Conservation (phyloP, 805 yeast species). For the Wickerhamiella kurtzmanii region DNA sequence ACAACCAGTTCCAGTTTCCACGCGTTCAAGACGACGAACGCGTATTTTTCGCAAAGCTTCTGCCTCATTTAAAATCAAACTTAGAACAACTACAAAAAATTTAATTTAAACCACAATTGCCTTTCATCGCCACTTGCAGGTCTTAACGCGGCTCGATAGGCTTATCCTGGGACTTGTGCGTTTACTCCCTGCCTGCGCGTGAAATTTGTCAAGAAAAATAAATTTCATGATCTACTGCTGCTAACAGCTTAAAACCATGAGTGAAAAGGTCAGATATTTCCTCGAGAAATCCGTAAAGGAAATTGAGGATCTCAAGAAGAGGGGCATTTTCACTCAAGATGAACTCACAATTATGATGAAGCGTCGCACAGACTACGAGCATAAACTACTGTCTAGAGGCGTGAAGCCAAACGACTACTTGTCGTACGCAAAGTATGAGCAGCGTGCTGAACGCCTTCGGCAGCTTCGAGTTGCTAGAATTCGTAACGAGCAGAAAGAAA, state of each 20-base stretch:
- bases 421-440: slow-evolving; percentile 68
- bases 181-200: not conserved
- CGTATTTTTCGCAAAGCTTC: too few relatives aligned
- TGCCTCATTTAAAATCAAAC: too few relatives aligned
- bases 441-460: slow-evolving; percentile 63
- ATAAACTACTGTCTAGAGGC: slow-evolving; percentile 72
- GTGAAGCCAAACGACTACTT: slow-evolving; percentile 64
- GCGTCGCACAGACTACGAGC: slow-evolving; percentile 91
- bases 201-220: not conserved
- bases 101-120: too few relatives aligned
- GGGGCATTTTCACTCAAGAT: slow-evolving; percentile 66
- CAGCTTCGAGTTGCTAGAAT: slow-evolving; percentile 55
- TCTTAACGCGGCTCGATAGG: too few relatives aligned
- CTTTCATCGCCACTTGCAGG: too few relatives aligned
- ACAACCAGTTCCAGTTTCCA: too few relatives aligned
- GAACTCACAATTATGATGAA: slow-evolving; percentile 81
- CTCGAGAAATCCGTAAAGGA: slow-evolving; percentile 75
- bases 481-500: slow-evolving; percentile 20
- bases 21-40: too few relatives aligned
- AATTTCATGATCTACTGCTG: not conserved
- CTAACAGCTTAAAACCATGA: slow-evolving; percentile 26
- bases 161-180: not conserved
- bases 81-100: too few relatives aligned
- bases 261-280: slow-evolving; percentile 43
- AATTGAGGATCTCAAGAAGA: slow-evolving; percentile 69